Evolutionary conservation across 768 basidiomycete species (phyloP), one percentile per base, ranked within the genome.

Genomic region (Suillus hirtellus): DNA sequence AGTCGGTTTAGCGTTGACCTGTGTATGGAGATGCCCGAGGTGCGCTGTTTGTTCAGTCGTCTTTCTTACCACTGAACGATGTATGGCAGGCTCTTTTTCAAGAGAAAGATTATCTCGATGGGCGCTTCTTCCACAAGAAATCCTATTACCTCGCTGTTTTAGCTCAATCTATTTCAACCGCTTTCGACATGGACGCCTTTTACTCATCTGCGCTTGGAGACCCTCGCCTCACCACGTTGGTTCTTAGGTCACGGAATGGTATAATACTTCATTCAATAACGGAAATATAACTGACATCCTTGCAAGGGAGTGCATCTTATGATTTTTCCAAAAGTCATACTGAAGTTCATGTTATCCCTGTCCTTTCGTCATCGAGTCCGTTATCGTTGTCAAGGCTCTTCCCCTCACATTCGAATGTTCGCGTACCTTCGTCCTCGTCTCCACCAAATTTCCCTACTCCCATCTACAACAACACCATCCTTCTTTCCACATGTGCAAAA

Each of bases 81-180:
- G 17, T 38, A 21, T 15, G 40, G 5, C 61, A 92, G 90, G 73
- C 68, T 54, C 79, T 97, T n/a, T 96, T 99, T 70, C 93, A 96
- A 78, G 93, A 96, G 70, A 99, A 99, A 72, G 96, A 99, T 71
- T 93, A 94, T 67, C 80, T 95, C 63, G 89, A 95, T 71, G 85
- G 88, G 9, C 86, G 97, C 12, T 95, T 90, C 73, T 96, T 96
- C 72, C 90, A 96, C 72, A 99, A 99, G 72, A 83, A 93, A 44
- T 89, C 93, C 0, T 95, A 90, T 72, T 99, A 93, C 75, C 84
- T 98, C 21, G 90, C 95, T 8, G 85, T 84, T 4, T 78, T 99
- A 52, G 91, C 92, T 2, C 80, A 84, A 9, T 83, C 85, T 1
- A 72, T 95, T 44, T 77, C 76, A 49, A 75, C 75, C 10, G 73